Conservation (phyloP, 2,329 filamentous ascomycete species). For the Fusarium sp. region DNA sequence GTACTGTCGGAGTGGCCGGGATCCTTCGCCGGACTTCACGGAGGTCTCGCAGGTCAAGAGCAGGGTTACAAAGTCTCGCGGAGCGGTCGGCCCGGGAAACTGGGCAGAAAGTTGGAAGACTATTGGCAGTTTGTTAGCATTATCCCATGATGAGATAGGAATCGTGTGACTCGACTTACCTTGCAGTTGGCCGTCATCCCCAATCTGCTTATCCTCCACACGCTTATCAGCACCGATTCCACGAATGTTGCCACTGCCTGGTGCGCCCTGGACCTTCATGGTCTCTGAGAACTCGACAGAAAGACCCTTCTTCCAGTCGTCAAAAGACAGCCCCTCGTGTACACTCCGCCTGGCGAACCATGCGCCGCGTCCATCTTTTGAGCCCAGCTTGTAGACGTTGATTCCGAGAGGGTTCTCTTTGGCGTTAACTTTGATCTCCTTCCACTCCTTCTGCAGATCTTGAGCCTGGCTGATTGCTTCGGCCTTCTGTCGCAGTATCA, state of each 20-base stretch:
- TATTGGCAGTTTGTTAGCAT: constrained; percentile 51
- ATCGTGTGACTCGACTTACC: constrained; percentile 56
- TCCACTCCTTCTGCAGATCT: constrained; percentile 85
- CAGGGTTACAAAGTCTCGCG: constrained; percentile 88
- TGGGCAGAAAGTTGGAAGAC: constrained; percentile 90
- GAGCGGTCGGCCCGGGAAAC: constrained; percentile 89
- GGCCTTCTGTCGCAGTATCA: constrained; percentile 56
- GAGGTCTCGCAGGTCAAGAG: constrained; percentile 75
- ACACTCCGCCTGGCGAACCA: constrained; percentile 93
- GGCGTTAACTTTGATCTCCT: constrained; percentile 79
- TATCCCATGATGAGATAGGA: constrained; percentile 8
- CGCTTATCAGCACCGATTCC: constrained; percentile 86
- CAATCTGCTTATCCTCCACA: constrained; percentile 72
- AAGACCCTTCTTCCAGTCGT: constrained; percentile 81
- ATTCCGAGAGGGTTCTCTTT: constrained; percentile 83
- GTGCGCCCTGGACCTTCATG: constrained; percentile 76
- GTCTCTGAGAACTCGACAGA: constrained; percentile 84
- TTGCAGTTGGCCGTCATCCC: constrained; percentile 73
- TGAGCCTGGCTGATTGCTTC: constrained; percentile 63
- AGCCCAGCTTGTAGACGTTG: constrained; percentile 81
- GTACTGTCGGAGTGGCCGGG: constrained; percentile 73
- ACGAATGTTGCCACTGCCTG: constrained; percentile 80
- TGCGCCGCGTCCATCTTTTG: constrained; percentile 83
- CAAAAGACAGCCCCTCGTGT: constrained; percentile 82
- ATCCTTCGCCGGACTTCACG: constrained; percentile 49